phyloP scores from a whole-genome alignment of 106 monocot genomes.

The Agapanthus africanus region DNA sequence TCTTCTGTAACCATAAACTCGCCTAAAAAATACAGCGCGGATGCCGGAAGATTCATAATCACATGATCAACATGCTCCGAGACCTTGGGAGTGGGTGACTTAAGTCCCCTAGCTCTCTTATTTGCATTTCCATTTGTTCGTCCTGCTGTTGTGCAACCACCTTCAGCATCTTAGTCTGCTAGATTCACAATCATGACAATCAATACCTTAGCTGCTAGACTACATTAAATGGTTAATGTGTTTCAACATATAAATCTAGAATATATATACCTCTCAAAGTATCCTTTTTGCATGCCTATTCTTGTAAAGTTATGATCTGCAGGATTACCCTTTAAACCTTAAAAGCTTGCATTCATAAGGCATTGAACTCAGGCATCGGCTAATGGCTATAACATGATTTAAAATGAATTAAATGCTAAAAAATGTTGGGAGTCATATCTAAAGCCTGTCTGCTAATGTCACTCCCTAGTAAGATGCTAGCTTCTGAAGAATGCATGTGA shows the following conservation, averaged over 20 bases:
- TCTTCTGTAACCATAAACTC: too few relatives aligned
- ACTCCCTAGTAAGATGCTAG: neutral
- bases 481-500: neutral
- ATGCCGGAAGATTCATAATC: slow-evolving; percentile 98
- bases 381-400: too few relatives aligned
- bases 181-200: neutral
- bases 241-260: too few relatives aligned
- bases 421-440: too few relatives aligned
- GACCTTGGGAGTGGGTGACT: slow-evolving; percentile 25
- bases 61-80: slow-evolving; percentile 94
- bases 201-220: too few relatives aligned
- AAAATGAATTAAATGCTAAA: too few relatives aligned
- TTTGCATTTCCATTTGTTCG: slow-evolving; percentile 28
- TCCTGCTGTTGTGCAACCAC: slow-evolving; percentile 10
- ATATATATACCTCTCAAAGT: neutral
- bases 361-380: too few relatives aligned
- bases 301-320: neutral
- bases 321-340: neutral
- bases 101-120: slow-evolving; percentile 50
- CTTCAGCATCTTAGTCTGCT: slow-evolving; percentile 18
- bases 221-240: too few relatives aligned
- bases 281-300: neutral
- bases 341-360: too few relatives aligned
- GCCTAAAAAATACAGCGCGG: slow-evolving; percentile 88
- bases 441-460: neutral